These are phyloP conservation scores for Purpureocillium lavendulum DNA, from an alignment of 2,329 filamentous ascomycete species.

Conservation along the genomic window DNA sequence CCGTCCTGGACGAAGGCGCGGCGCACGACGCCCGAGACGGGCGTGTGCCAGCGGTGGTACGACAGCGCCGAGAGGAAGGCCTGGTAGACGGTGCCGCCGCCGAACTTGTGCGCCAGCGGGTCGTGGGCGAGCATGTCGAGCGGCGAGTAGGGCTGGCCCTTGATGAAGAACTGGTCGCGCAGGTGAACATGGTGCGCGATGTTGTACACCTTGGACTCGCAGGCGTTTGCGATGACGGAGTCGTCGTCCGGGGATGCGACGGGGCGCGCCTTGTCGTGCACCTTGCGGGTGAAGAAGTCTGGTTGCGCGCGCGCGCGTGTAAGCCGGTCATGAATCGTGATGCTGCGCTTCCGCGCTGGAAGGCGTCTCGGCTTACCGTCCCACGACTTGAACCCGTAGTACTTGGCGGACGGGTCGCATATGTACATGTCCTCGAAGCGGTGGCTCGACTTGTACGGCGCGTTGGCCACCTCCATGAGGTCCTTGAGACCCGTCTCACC, in stretches of 20 bases:
- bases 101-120: constrained; percentile 40
- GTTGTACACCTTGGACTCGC: constrained; percentile 54
- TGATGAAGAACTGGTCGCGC: constrained; percentile 59
- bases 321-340: too few species aligned
- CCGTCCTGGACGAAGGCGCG: constrained; percentile 52
- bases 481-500: constrained; percentile 38
- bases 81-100: constrained; percentile 60
- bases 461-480: constrained; percentile 43
- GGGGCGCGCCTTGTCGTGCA: constrained; percentile 46
- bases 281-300: constrained; percentile 57
- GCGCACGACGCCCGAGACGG: constrained; percentile 53
- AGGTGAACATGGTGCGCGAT: constrained; percentile 40
- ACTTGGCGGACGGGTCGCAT: constrained; percentile 44
- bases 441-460: constrained; percentile 28
- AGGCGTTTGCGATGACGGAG: constrained; percentile 50
- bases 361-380: constrained; percentile 33
- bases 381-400: constrained; percentile 59
- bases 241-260: constrained; percentile 47
- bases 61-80: constrained; percentile 59
- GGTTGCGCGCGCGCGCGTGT: background rate
- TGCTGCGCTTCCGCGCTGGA: too few species aligned
- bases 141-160: constrained; percentile 60
- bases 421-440: constrained; percentile 52
- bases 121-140: constrained; percentile 55
- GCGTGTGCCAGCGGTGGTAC: constrained; percentile 66